A percentile compares a stretch with the other conserved stretches of the same genome.
Evolutionary conservation across 108 stramenopile species (phyloP).

Genomic region (Phaeodactylum tricornutum): DNA sequence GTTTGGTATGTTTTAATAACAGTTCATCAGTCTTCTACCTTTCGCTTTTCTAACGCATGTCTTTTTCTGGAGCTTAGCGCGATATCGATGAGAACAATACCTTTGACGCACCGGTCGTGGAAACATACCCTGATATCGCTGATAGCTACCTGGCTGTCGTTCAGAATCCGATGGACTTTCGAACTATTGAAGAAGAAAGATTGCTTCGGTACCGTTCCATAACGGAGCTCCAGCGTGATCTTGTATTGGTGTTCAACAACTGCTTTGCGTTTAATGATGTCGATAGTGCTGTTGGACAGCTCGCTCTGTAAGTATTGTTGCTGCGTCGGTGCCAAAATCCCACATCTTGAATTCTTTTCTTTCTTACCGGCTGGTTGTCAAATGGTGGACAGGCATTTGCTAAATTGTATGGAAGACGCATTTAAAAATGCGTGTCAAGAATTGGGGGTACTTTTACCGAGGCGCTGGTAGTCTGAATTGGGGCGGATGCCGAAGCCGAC

Average conservation of each 20-base stretch:
- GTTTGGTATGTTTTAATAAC: slow-evolving; percentile 5
- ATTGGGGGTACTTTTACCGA: slow-evolving; percentile 8
- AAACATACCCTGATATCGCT: slow-evolving; percentile 46
- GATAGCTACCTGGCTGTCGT: slow-evolving; percentile 32
- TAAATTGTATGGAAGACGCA: slow-evolving; percentile 8
- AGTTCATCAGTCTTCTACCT: too few species aligned
- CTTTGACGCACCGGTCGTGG: slow-evolving; percentile 51
- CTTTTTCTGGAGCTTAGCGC: too few species aligned
- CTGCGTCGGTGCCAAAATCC: too few species aligned
- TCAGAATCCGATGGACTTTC: slow-evolving; percentile 62
- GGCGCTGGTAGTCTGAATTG: slow-evolving; percentile 15
- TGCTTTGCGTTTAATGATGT: slow-evolving; percentile 63
- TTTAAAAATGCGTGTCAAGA: slow-evolving; percentile 21
- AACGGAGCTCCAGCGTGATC: slow-evolving; percentile 53
- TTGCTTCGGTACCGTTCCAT: slow-evolving; percentile 41
- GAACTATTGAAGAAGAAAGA: slow-evolving; percentile 64
- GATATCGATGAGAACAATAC: slow-evolving; percentile 20
- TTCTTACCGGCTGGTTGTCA: neutral
- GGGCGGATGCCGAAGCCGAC: neutral
- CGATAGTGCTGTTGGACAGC: slow-evolving; percentile 10
- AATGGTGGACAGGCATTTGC: neutral
- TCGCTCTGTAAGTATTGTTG: slow-evolving; percentile 31
- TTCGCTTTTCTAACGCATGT: too few species aligned
- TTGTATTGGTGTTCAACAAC: slow-evolving; percentile 51
- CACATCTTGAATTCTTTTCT: neutral